Evolutionary conservation across 345 rosid genomes (phyloP).

Genomic region (Citrus inodora): DNA sequence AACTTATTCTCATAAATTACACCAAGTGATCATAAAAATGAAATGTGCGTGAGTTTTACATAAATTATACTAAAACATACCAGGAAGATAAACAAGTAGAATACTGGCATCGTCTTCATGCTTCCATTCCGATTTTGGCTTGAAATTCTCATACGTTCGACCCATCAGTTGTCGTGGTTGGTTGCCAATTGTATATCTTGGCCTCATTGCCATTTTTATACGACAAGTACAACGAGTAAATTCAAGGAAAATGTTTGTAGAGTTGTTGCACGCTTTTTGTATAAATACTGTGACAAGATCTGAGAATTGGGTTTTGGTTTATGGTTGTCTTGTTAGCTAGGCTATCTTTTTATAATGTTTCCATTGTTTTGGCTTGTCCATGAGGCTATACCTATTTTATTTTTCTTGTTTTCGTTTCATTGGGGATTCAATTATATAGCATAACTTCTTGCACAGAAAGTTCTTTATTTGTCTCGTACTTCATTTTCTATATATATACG

Average conservation of each 20-base stretch:
- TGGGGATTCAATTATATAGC: neutral
- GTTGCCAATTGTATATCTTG: neutral
- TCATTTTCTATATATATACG: no score
- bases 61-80: neutral
- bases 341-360: no score
- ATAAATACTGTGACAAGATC: neutral
- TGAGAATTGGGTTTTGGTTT: neutral
- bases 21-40: no score
- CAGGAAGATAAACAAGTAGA: constrained; percentile 9
- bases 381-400: neutral
- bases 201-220: neutral
- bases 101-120: neutral
- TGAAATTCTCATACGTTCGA: neutral
- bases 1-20: no score
- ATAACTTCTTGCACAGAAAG: neutral
- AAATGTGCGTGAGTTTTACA: no score
- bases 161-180: neutral
- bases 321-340: neutral
- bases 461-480: neutral
- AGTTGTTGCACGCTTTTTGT: neutral
- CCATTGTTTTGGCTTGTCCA: neutral
- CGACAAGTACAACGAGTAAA: neutral
- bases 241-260: neutral
- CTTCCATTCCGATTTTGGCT: constrained; percentile 10
- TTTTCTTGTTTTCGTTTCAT: neutral